phyloP scores from a whole-genome alignment of 352 stramenopile genomes.

The Pythium pyrilobum region DNA sequence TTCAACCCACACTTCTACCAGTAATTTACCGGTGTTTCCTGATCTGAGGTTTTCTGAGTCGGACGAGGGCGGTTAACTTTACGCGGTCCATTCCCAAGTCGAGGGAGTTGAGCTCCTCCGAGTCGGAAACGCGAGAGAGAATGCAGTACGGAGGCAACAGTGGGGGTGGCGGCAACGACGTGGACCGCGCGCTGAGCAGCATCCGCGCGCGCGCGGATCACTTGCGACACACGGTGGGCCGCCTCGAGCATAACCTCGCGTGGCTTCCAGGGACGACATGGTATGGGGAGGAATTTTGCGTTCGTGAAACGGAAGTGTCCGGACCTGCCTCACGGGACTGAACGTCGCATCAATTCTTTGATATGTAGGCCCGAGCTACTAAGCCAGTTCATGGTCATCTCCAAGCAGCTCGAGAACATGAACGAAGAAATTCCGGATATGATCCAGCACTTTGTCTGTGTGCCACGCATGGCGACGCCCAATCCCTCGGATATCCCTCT shows the following conservation, averaged over 20 bases:
- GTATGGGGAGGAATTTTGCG: no score
- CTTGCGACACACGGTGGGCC: slow-evolving; percentile 67
- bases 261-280: slow-evolving; percentile 80
- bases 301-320: not conserved
- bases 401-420: slow-evolving; percentile 87
- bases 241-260: slow-evolving; percentile 71
- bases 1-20: slow-evolving; percentile 6
- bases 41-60: not conserved
- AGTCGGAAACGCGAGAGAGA: not conserved
- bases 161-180: slow-evolving; percentile 35
- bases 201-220: slow-evolving; percentile 79
- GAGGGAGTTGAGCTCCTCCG: not conserved
- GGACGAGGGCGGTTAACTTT: slow-evolving; percentile 16
- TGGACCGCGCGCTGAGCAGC: slow-evolving; percentile 73
- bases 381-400: slow-evolving; percentile 84
- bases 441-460: slow-evolving; percentile 80
- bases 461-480: slow-evolving; percentile 76
- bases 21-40: slow-evolving; percentile 2
- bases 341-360: no score
- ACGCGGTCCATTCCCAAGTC: not conserved
- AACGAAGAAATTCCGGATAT: slow-evolving; percentile 83
- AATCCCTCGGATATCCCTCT: slow-evolving; percentile 75
- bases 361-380: slow-evolving; percentile 63
- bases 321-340: no score
- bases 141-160: slow-evolving; percentile 16